Evolutionary conservation across 2,329 filamentous ascomycete species (phyloP), one percentile per base, ranked within the genome.

Genomic region (Colletotrichum incanum): DNA sequence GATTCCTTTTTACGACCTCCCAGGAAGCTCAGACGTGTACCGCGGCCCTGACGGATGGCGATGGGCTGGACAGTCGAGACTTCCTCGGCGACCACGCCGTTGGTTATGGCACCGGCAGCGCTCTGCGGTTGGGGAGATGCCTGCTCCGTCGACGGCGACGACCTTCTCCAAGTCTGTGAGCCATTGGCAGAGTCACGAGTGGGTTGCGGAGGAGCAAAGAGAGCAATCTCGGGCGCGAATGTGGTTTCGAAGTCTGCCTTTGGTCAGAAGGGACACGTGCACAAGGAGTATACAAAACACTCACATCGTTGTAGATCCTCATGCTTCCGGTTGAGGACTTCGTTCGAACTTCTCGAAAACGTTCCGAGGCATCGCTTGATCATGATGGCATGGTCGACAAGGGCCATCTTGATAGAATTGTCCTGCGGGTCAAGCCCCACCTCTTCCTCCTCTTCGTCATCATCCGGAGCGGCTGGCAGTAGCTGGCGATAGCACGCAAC

Each of bases 321-420:
- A 41, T 89, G 85, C 55, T 84, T 85, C 73, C 82, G 85, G 76
- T 82, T 86, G 80, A 89, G 90, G 81, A 84, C 87, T 80, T 86
- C 90, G 81, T 89, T 90, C 49, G 82, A 88, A 84, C 87, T 91
- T 80, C 89, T 90, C 71, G 88, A 87, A 80, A 94, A 94, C 76
- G 91, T 87, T 5, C 86, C 86, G 74, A 98, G 82, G 77, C 94
- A 96, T 74, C 94, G 91, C 84, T 96, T 95, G 77, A 98, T 91
- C 81, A 94, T 92, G 72, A 97, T 89, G 3, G 94, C 94, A 81
- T 98, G 95, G 78, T 98, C 96, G 52, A 97, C 89, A 39, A 98
- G 87, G 0, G 94, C 93, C 80, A 95, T 93, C 78, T 93, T 93
- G 75, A 98, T 91, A 1, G 95, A 94, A 60, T 90, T 94, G 75